Evolutionary conservation across 306 rosid species (phyloP), one percentile per base, ranked within the genome.

Genomic region (Ormosia semicastrata): DNA sequence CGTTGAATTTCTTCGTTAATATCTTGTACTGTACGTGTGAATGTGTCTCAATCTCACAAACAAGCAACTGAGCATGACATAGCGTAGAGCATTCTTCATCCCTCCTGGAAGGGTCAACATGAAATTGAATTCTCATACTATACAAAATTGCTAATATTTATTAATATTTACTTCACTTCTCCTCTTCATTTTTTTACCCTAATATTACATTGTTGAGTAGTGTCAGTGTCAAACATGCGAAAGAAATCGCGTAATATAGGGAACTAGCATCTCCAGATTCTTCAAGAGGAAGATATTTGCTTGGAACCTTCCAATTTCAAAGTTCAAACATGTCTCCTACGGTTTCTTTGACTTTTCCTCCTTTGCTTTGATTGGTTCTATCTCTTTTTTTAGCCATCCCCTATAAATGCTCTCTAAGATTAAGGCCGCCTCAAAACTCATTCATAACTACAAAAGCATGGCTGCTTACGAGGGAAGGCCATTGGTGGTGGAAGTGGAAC

Each of bases 271-370:
- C 2, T 41, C 71, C 3, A 44, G 33, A 10, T 47, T 47, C 53
- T 1, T 24, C 24, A 1, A 24, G 24, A 24, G 6, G 15, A 63
- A 2, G 81, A 72, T 68, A 80, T 63, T 73, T 81, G 40, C 73
- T 54, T 36, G 41, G 85, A 80, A 85, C 12, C 62, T 63, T 71
- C 83, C 5, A 52, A 15, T 52, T 65, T 85, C 83, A 81, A 76
- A 56, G 46, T 71, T 71, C 80, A 76, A 76, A 75, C 10, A 15
- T 44, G 59, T 3, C 67, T 64, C 80, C 82, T 83, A 68, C 72
- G 77, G 46, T 73, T 74, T 82, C 79, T 82, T 62, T 78, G 82
- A 82, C 84, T 69, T 84, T 85, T 76, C 82, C 37, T 80, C 83
- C 78, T 36, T 68, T 17, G 64, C 34, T 72, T 24, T 24, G 24